Evolutionary conservation across 257 asterid species (phyloP), one percentile per base, ranked within the genome.

Genomic region (Petunia axillaris): DNA sequence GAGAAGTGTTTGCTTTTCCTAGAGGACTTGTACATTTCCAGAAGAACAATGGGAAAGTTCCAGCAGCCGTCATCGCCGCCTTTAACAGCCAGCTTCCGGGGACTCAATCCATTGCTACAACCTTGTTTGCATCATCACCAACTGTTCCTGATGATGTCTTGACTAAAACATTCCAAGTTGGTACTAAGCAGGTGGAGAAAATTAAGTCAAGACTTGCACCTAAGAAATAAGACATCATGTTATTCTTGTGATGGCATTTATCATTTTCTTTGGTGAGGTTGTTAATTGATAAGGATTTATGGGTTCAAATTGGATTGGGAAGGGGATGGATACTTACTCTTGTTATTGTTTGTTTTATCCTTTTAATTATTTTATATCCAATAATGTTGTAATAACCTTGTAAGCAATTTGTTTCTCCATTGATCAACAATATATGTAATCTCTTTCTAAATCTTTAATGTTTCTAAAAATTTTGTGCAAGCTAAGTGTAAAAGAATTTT

Each of bases 61-160:
- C 92, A 1, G 95, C 96, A 5, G 89, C 97, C 1, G 97, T 91
- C 40, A 4, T 93, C 63, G 65, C 93, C 50, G 96, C 87, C 58
- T 92, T 93, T 86, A 92, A 91, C 76, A 93, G 97, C 86, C 98
- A 92, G 81, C 81, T 92, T 0, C 97, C 96, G 3, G 98, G 98
- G 1, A 90, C 94, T 8, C 96, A 92, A 85, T 82, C 90, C 46
- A 86, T 92, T 66, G 93, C 97, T 6, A 78, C 77, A 81, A 86
- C 98, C 0, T 67, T 93, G 86, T 93, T 93, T 25, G 90, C 89
- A 6, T 86, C 97, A 0, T 1, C 85, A 36, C 98, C 98, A 15
- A 80, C 88, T 1, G 94, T 93, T 81, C 96, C 98, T 38, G 91
- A 93, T 71, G 6, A 89, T 84, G 97, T 93, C 1, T 75, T 92